These are phyloP conservation scores for Phaeomoniella chlamydospora DNA, from an alignment of 2,329 filamentous ascomycete species.

Conservation along the genomic window DNA sequence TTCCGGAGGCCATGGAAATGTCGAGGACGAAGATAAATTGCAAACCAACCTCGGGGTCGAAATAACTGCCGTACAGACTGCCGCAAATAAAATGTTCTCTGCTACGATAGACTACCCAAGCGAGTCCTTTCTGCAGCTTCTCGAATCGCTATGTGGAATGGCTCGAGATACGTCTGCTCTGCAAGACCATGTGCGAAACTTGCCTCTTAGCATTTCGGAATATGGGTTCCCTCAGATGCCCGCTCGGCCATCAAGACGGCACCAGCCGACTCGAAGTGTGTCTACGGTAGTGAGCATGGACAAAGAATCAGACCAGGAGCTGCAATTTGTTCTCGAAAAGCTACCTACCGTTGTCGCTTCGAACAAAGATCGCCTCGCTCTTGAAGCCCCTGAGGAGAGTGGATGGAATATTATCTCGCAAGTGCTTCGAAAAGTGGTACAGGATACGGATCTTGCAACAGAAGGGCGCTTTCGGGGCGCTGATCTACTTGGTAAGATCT, in stretches of 20 bases:
- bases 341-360: slow-evolving; percentile 57
- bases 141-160: slow-evolving; percentile 49
- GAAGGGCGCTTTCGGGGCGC: slow-evolving; percentile 36
- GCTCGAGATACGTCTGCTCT: not conserved
- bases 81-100: slow-evolving; percentile 73
- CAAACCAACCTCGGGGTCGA: slow-evolving; percentile 59
- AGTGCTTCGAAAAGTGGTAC: slow-evolving; percentile 33
- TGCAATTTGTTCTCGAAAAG: slow-evolving; percentile 51
- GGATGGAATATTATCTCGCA: slow-evolving; percentile 60
- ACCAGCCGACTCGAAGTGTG: slow-evolving; percentile 23
- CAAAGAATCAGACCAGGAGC: slow-evolving; percentile 26
- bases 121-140: slow-evolving; percentile 60
- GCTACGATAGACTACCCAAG: slow-evolving; percentile 87
- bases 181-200: not conserved
- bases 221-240: slow-evolving; percentile 18
- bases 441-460: slow-evolving; percentile 21
- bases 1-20: not conserved
- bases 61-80: slow-evolving; percentile 76
- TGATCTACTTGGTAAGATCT: slow-evolving; percentile 40
- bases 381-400: slow-evolving; percentile 49
- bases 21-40: slow-evolving; percentile 25
- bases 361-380: slow-evolving; percentile 61
- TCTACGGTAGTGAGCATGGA: slow-evolving; percentile 24
- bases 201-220: no score
- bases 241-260: slow-evolving; percentile 14